Conservation (phyloP, 129 eudicot species). For the Oenanthe sinensis region DNA sequence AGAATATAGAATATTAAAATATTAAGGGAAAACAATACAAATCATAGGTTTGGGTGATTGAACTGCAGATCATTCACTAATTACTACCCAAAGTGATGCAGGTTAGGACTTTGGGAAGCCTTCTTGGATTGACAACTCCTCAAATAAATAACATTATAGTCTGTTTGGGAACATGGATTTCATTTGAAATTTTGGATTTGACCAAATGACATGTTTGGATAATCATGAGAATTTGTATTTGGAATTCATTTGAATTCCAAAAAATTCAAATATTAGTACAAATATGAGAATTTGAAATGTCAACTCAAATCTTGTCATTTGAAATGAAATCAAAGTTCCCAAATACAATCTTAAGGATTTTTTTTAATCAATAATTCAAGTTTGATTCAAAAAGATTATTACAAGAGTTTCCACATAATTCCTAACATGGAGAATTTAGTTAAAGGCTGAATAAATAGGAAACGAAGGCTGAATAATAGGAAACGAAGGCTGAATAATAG, state of each 20-base stretch:
- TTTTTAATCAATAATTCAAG: background rate
- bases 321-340: too few relatives aligned
- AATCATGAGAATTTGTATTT: too few relatives aligned
- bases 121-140: background rate
- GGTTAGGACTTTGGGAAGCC: background rate
- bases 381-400: background rate
- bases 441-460: background rate
- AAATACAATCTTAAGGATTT: too few relatives aligned
- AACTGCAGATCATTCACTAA: background rate
- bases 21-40: background rate
- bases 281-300: too few relatives aligned
- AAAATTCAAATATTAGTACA: too few relatives aligned
- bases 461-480: too few relatives aligned
- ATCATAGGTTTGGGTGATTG: background rate
- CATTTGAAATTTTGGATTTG: too few relatives aligned
- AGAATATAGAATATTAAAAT: background rate
- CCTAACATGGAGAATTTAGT: background rate
- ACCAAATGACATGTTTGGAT: too few relatives aligned
- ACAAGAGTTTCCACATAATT: background rate
- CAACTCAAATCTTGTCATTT: too few relatives aligned
- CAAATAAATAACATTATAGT: too few relatives aligned
- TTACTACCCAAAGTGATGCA: background rate
- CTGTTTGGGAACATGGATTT: too few relatives aligned
- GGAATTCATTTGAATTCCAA: too few relatives aligned
- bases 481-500: background rate